Evolutionary conservation across 2,329 filamentous ascomycete species (phyloP), one percentile per base, ranked within the genome.

Genomic region (Xylariaceae sp.): DNA sequence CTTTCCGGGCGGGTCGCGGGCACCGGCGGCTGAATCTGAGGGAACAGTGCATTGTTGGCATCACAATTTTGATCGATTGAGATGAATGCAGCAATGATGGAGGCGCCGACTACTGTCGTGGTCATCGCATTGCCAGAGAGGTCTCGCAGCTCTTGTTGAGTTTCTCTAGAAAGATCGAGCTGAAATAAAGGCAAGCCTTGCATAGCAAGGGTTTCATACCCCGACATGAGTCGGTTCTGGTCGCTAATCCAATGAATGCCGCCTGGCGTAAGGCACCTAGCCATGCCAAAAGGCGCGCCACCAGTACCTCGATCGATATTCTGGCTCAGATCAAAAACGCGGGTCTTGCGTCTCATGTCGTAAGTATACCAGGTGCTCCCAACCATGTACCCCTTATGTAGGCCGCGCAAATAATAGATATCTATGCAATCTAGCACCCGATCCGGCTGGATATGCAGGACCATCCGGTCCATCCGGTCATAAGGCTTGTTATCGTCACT

Each of bases 51-150:
- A 6, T 37, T 44, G 16, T 52, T 23, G 16, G 3, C 10, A 1
- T 2, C 2, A 26, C 10, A 41, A 14, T 10, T 23, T 23, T 9
- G 26, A 26, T 60, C 40, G 16, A 70, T 52, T 37, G 71, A 56
- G 46, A 85, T 79, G 1, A 93, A 70, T 0, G 84, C 80, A 1
- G 84, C 76, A 1, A 90, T 65, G 1, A 89, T 79, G 0, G 83
- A 81, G 1, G 82, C 78, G 2, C 86, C 88, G 9, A 92, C 84
- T 0, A 91, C 87, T 0, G 89, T 89, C 0, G 84, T 85, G 1
- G 83, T 86, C 90, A 93, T 93, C 0, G 90, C 90, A 68, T 95
- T 93, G 0, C 90, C 90, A 1, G 88, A 89, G 2, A 93, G 74
- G 61, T 91, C 84, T 59, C 87, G 84, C 2, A 90, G 75, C 18